These are phyloP conservation scores for Apiospora kogelbergensis DNA, from an alignment of 2,329 filamentous ascomycete species.

Conservation along the genomic window DNA sequence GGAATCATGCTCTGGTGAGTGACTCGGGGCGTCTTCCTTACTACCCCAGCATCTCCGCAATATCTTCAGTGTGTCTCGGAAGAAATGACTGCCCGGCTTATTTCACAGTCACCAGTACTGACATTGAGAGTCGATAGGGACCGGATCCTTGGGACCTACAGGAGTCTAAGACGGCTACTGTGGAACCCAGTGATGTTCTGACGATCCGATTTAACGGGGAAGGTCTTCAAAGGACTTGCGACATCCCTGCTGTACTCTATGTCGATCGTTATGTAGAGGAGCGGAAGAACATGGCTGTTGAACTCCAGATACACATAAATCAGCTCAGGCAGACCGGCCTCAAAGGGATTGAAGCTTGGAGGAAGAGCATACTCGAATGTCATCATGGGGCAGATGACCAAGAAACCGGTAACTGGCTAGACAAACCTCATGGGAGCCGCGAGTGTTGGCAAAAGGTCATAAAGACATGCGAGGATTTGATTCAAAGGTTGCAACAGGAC, in stretches of 20 bases:
- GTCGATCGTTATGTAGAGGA: conserved; percentile 52
- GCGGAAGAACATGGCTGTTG: conserved; percentile 45
- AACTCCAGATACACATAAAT: conserved; percentile 39
- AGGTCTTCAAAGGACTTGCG: conserved; percentile 43
- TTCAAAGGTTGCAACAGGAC: conserved; percentile 24
- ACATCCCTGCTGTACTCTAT: conserved; percentile 53
- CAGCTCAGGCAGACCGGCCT: conserved; percentile 23
- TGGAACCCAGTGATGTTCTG: conserved; percentile 50
- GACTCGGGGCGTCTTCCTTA: too few species aligned
- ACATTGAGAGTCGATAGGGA: conserved; percentile 13
- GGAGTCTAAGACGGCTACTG: conserved; percentile 40
- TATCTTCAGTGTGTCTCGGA: too few species aligned
- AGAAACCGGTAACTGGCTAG: conserved; percentile 21
- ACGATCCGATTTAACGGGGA: conserved; percentile 45
- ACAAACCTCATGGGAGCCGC: conserved; percentile 22
- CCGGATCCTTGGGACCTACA: conserved; percentile 33
- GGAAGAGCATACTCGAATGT: conserved; percentile 21
- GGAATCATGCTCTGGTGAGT: conserved; percentile 39
- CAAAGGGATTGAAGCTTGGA: conserved; percentile 20
- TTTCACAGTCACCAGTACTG: too few species aligned
- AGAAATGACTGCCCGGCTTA: too few species aligned
- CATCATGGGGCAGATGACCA: conserved; percentile 21
- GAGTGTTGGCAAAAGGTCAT: conserved; percentile 27
- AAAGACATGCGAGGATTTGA: conserved; percentile 19
- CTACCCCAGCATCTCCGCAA: too few species aligned